Evolutionary conservation across 2,329 filamentous ascomycete genomes (phyloP), one percentile per base, ranked within the genome.

Genomic region (Colletotrichum siamense): DNA sequence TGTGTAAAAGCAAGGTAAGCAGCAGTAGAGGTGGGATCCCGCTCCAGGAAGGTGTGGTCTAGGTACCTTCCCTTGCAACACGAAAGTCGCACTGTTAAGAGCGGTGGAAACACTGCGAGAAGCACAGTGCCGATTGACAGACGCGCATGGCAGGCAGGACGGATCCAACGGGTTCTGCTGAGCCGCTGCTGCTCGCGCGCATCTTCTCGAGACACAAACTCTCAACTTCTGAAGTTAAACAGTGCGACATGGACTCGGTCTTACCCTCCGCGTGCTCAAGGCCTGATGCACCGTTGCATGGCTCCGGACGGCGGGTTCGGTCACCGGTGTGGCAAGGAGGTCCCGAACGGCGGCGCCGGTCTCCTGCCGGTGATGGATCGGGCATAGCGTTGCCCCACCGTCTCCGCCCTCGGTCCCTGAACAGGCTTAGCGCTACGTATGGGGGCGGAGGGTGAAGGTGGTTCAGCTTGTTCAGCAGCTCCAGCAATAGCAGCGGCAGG

Each of bases 391-490:
- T 61, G 26, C 32, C 30, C 15, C 7, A 13, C 5, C 10, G 26
- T 18, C 18, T 39, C 70, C 64, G 39, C 70, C 44, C 13, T 66
- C 74, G 70, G 74, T 76, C 24, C 26, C 74, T 62, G 26, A 76
- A 76, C 55, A 22, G 57, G 74, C n/a, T 34, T 73, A 76, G 74
- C 12, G 28, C 69, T 22, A n/a, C n/a, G 9, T 32, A 22, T 69
- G 65, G 39, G 69, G 44, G 44, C 63, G 36, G 39, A 65, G 64
- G 22, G 15, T 28, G 67, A 30, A 71, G 73, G 39, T 52, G 68
- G 62, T n/a, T 59, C 70, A 73, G 64, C 69, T 75, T 32, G 44
- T 65, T 52, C 70, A 69, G 64, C 73, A 68, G 72, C 39, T 52
- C 32, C 52, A 59, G 49, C 61, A 39, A 52, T 44, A 34, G 52